phyloP scores from a whole-genome alignment of 371 early-diverging fungal genomes.

The Mortierella sp. region DNA sequence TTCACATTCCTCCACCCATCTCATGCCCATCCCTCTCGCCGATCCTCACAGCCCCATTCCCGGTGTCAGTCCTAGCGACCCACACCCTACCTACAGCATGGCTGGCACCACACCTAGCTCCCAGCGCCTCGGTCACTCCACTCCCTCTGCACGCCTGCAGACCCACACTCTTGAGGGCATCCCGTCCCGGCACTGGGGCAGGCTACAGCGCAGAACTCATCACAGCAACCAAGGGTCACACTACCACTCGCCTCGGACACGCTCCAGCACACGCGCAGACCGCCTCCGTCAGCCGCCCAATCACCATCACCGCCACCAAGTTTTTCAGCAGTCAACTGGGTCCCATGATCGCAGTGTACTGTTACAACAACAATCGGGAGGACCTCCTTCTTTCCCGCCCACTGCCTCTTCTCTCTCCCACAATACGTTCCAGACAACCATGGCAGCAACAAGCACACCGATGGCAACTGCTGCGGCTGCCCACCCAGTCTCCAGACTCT shows the following conservation, averaged over 20 bases:
- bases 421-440: background rate
- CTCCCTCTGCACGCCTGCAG: background rate
- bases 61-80: too few relatives aligned
- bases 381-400: too few relatives aligned
- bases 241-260: conserved; percentile 37
- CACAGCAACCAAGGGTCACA: conserved; percentile 1
- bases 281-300: conserved; percentile 5
- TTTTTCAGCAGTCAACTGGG: background rate
- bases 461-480: background rate
- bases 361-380: too few relatives aligned
- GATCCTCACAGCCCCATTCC: conserved; percentile 2
- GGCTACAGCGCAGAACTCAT: conserved; percentile 40
- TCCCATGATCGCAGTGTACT: conserved; percentile 2
- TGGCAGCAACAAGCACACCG: background rate
- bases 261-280: conserved; percentile 5
- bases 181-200: conserved; percentile 17
- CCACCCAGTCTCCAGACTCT: background rate
- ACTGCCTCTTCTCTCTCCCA: background rate
- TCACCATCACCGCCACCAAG: conserved; percentile 6
- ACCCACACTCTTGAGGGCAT: conserved; percentile 9
- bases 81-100: too few relatives aligned
- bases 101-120: background rate
- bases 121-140: conserved; percentile 6
- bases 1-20: background rate
- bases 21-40: conserved; percentile 11